phyloP scores from a whole-genome alignment of 805 yeast species.

The Candida gorgasii region DNA sequence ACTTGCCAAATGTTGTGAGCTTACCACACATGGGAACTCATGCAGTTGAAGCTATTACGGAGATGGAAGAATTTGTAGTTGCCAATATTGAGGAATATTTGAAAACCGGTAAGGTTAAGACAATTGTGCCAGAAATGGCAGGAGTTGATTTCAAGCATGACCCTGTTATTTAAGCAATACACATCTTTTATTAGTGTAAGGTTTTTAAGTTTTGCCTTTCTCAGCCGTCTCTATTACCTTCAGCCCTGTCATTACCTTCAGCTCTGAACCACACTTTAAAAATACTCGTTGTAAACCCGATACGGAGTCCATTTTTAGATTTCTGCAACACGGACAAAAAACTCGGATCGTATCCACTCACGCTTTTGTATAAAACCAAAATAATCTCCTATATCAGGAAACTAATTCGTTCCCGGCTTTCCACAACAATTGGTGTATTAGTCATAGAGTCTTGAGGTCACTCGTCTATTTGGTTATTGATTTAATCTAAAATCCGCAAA shows the following conservation, averaged over 20 bases:
- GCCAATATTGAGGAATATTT: conserved; percentile 63
- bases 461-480: no score
- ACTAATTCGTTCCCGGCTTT: background rate
- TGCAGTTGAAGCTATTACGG: conserved; percentile 67
- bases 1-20: conserved; percentile 68
- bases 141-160: conserved; percentile 24
- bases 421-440: background rate
- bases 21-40: conserved; percentile 91
- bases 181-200: no score
- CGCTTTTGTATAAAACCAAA: background rate
- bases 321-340: conserved; percentile 1
- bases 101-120: conserved; percentile 64
- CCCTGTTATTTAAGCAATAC: conserved; percentile 4
- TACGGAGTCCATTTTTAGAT: conserved; percentile 5
- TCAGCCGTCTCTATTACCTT: background rate
- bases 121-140: conserved; percentile 79
- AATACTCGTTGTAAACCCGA: background rate
- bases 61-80: conserved; percentile 81
- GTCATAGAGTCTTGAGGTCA: no score
- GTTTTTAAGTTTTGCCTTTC: background rate
- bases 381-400: background rate
- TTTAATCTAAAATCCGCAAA: no score
- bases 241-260: background rate
- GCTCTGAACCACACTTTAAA: background rate
- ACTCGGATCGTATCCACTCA: conserved; percentile 1